phyloP scores from a whole-genome alignment of 2,329 filamentous ascomycete species.

The Alternaria ventricosa region DNA sequence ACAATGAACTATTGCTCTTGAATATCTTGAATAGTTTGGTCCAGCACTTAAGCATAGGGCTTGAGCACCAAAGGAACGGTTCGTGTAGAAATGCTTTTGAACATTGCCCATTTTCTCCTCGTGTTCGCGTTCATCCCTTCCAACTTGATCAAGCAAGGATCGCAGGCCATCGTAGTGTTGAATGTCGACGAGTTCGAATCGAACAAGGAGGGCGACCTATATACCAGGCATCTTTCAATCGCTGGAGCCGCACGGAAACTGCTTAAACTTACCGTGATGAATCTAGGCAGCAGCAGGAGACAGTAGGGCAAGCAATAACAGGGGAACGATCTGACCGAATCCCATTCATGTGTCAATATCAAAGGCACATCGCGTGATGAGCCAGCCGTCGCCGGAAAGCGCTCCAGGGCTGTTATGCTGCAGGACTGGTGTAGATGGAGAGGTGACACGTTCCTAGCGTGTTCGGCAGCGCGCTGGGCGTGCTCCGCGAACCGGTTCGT shows the following conservation, averaged over 20 bases:
- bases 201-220: background rate
- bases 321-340: constrained; percentile 22
- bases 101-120: background rate
- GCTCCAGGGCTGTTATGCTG: background rate
- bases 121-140: background rate
- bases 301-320: constrained; percentile 19
- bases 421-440: background rate
- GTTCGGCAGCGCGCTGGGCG: background rate
- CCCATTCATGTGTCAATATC: constrained; percentile 16
- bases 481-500: background rate
- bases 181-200: background rate
- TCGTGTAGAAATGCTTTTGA: background rate
- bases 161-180: background rate
- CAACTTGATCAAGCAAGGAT: background rate
- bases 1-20: rapidly evolving
- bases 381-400: background rate
- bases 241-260: background rate
- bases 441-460: background rate
- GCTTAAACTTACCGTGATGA: background rate
- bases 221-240: background rate
- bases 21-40: background rate
- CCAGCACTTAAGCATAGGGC: background rate
- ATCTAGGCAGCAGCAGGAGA: constrained; percentile 9
- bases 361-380: background rate
- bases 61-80: background rate